Percentiles rank a stretch among this genome's conserved stretches.
Conservation (phyloP, 1,139 yeast genomes). For the Hansenula lynferdii region DNA sequence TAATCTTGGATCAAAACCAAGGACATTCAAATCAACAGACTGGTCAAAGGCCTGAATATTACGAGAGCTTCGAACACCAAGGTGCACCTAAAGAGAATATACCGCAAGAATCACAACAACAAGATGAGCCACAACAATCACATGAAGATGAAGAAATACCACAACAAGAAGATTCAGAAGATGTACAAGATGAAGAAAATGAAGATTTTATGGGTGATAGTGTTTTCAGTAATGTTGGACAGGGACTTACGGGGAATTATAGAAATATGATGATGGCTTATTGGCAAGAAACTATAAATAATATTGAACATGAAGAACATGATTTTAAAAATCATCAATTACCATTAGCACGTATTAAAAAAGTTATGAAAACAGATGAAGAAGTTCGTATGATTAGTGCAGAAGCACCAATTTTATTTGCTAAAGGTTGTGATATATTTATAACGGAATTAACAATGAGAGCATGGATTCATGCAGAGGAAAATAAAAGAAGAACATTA, state of each 20-base stretch:
- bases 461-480: constrained; percentile 99
- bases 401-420: constrained; percentile 95
- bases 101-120: constrained; percentile 4
- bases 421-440: constrained; percentile 96
- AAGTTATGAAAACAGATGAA: constrained; percentile 96
- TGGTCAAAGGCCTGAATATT: background rate
- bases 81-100: constrained; percentile 3
- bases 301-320: constrained; percentile 83
- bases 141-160: background rate
- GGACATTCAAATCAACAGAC: background rate
- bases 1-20: constrained; percentile 5
- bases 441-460: constrained; percentile 96
- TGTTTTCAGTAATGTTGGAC: constrained; percentile 90
- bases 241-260: constrained; percentile 80
- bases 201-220: constrained; percentile 45
- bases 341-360: constrained; percentile 89
- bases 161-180: constrained; percentile 7
- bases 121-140: too few relatives aligned
- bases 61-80: constrained; percentile 3
- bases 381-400: constrained; percentile 97
- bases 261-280: constrained; percentile 89
- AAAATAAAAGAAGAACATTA: constrained; percentile 86
- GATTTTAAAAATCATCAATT: constrained; percentile 92
- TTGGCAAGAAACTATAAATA: constrained; percentile 94
- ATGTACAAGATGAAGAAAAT: constrained; percentile 22